Base-by-base conservation (phyloP, 2,329 filamentous ascomycete species). In the Cladosporium cucumerinum region DNA sequence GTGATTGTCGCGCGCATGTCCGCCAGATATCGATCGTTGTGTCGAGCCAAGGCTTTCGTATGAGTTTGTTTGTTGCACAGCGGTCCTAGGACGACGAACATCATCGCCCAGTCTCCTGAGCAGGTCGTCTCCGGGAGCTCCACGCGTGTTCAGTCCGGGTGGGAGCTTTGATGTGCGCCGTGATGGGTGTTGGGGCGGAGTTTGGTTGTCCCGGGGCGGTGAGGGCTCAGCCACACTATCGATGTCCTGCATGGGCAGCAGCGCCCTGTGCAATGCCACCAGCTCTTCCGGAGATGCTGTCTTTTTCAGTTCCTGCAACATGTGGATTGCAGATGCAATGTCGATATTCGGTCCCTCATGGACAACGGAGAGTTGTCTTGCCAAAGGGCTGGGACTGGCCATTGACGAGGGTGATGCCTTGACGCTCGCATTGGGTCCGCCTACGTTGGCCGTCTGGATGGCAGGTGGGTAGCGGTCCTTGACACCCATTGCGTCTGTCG, bases 291-390 rank as follows among this genome's bases (percentile, higher is more conserved):
- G 80, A 6, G 79, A 78, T 1, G 79, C 81, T 51, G 74, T 81
- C 71, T 79, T 82, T 71, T 79, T 80, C 65, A 83, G 73, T 69
- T 82, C 77, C 64, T 82, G 78, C 66, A 83, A 67, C 39, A 83
- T 72, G 30, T 73, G 73, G 46, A 82, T 79, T 6, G 81, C 80
- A 12, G 78, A 75, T 46, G 78, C 78, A 39, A 82, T 66, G 65
- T 83, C 81, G 46, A 81, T 74, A 11, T 65, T 49, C 21, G 74
- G 70, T 57, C 62, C 39, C 28, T 71, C 73, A 4, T 74, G 73
- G 21, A 67, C 69, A 28, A 76, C 66, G 5, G 77, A 78, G 26
- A 73, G 52, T 57, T 62, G 57, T 61, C 60, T 51, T 59, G 66
- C 39, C 49, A 62, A 26, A 59, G 57, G 32, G 8, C 61, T 66